These are phyloP conservation scores for Sclerotinia glacialis DNA, from an alignment of 2,329 filamentous ascomycete species.

Conservation along the genomic window DNA sequence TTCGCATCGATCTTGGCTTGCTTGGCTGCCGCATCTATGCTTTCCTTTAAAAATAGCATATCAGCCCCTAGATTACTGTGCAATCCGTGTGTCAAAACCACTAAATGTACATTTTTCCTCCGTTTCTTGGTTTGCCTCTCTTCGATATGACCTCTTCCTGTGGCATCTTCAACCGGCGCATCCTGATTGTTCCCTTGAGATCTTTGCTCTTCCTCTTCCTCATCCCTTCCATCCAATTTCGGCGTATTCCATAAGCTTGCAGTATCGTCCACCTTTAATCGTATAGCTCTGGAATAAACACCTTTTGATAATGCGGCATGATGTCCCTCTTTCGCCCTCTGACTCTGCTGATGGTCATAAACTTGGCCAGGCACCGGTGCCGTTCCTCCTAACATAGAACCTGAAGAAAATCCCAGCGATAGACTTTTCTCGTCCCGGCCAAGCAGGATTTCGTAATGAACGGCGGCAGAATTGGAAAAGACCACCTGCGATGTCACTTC, in stretches of 20 bases:
- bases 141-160: constrained; percentile 29
- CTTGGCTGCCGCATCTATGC: constrained; percentile 79
- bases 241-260: constrained; percentile 91
- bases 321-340: constrained; percentile 54
- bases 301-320: constrained; percentile 67
- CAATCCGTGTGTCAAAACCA: constrained; percentile 88
- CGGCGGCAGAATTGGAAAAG: constrained; percentile 84
- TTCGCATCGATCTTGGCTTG: constrained; percentile 70
- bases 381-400: constrained; percentile 44
- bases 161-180: constrained; percentile 32
- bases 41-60: constrained; percentile 96
- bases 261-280: constrained; percentile 81
- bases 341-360: constrained; percentile 69
- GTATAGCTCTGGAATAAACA: constrained; percentile 79
- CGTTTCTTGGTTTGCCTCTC: constrained; percentile 46
- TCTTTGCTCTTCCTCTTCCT: constrained; percentile 29
- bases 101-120: constrained; percentile 80
- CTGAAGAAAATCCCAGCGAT: constrained; percentile 52
- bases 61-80: constrained; percentile 95
- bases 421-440: constrained; percentile 83
- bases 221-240: constrained; percentile 64
- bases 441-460: constrained; percentile 83
- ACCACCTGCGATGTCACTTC: constrained; percentile 91
- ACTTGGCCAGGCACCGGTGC: constrained; percentile 61
- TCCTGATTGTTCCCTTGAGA: constrained; percentile 31